Base-by-base conservation (phyloP, 1,284 basidiomycete species). In the Malassezia restricta region DNA sequence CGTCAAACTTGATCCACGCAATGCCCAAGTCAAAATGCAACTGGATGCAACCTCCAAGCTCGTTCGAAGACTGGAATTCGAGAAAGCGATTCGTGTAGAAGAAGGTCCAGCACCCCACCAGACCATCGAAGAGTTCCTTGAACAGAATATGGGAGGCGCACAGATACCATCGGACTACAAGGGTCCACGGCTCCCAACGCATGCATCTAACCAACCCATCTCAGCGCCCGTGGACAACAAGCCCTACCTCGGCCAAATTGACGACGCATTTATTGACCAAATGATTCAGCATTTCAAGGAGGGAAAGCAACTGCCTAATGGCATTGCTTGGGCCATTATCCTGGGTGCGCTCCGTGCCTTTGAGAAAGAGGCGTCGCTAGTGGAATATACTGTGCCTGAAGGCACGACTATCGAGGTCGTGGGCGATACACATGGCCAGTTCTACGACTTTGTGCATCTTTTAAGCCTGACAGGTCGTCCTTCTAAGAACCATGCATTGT, bases 251-350 rank as follows among this genome's bases (percentile, higher is more conserved):
- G 68, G 76, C 24, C 74, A 78, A 38, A 73, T 76, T 27, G 65
- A 74, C 41, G 77, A 80, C 49, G 78, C 80, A 49, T 98, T 96
- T 74, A 78, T 98, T 58, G 79, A 81, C 58, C 79, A 77, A 31
- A 91, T 96, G 89, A 82, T 96, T 43, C 77, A 84, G 62, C 86
- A 83, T 81, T 96, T 95, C 77, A 94, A 92, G 76, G 80, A 83
- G 40, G 88, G 88, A 24, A 91, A 91, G 74, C 79, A 83, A 27
- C 76, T 96, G 48, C 83, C 89, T 5, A 83, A 64, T 27, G 64
- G 62, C 11, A 85, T 89, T 58, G 88, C 85, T 27, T 96, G 90
- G 90, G 88, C 96, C 76, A 95, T 99, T 64, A 63, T 91, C 28
- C 78, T 99, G 9, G 90, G 87, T 28, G 89, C 87, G 54, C 81